phyloP scores from a whole-genome alignment of 768 basidiomycete species.

The Podaxis sp. region DNA sequence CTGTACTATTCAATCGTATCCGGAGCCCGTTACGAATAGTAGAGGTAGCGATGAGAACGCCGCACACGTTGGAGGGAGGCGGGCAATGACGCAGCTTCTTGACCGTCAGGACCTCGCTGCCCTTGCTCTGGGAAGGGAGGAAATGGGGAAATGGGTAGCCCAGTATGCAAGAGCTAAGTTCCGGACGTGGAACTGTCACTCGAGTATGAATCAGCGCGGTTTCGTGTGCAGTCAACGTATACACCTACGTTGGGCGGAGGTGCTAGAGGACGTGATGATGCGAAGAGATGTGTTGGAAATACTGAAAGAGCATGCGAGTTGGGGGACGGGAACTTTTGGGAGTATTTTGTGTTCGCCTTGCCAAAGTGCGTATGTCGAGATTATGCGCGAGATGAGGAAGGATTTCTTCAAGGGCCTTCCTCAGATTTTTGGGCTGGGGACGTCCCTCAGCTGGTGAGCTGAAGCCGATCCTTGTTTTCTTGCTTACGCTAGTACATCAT shows the following conservation, averaged over 20 bases:
- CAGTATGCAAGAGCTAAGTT: not conserved
- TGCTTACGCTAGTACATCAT: no score
- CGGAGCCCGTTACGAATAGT: not conserved
- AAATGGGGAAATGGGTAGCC: slow-evolving; percentile 6
- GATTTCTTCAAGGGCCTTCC: slow-evolving; percentile 8
- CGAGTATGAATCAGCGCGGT: not conserved
- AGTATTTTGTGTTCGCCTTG: slow-evolving; percentile 7
- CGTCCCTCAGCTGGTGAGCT: not conserved
- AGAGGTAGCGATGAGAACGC: not conserved
- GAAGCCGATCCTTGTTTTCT: not conserved
- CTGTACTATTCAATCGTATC: slow-evolving; percentile 1
- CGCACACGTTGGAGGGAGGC: not conserved
- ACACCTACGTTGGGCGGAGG: slow-evolving; percentile 8
- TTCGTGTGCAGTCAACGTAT: slow-evolving; percentile 8
- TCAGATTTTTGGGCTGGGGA: not conserved
- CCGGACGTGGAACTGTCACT: slow-evolving; percentile 8
- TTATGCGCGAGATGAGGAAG: slow-evolving; percentile 9
- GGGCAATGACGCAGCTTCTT: slow-evolving; percentile 4
- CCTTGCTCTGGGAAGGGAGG: slow-evolving; percentile 2
- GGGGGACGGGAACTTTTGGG: slow-evolving; percentile 9
- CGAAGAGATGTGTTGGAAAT: slow-evolving; percentile 12
- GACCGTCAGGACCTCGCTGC: not conserved
- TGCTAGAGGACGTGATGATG: slow-evolving; percentile 7
- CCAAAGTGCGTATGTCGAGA: slow-evolving; percentile 9
- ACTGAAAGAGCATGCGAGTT: slow-evolving; percentile 8